Base-by-base conservation (phyloP, 2,329 filamentous ascomycete genomes). In the Fusarium fracticaudum region DNA sequence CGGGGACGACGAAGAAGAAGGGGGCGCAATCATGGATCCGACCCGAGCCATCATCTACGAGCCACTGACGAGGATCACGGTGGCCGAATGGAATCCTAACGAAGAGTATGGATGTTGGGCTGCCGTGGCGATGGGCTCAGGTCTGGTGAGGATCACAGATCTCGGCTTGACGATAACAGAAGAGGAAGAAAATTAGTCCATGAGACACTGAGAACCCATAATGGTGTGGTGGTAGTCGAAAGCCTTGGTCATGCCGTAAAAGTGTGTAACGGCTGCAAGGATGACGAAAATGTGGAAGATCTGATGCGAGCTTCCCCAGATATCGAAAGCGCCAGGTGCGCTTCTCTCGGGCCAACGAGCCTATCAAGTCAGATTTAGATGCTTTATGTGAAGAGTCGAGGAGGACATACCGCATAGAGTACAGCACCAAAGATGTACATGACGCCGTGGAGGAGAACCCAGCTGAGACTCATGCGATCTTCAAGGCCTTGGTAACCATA, bases 271-370 rank as follows among this genome's bases (percentile, higher is more conserved):
- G 1, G 94, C 96, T 1, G 96, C 96, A 69, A 95, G 82, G 22
- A 98, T 86, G 35, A 99, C 95, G 73, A 96, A 88, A 44, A 97
- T 86, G 84, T 99, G 96, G 82, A 99, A 99, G 73, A 99, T 93
- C 84, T 99, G 96, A 83, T 99, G 96, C 26, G 94, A 98, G 80
- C 92, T 95, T 43, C 96, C 96, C 89, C 93, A 93, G 59, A 98
- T 93, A 83, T 99, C 96, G 79, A 96, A 98, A 13, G 82, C 86
- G 3, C 94, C 94, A 0, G 96, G 96, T 50, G 85, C 89, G 78
- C 88, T 90, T 68, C 94, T 88, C 84, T 99, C 96, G 0, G 96
- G 96, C 83, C 96, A 91, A 43, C 96, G 91, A 60, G 89, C 87
- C 91, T 93, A 64, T 51, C 10, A 31, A 13, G n/a, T 26, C n/a